Conservation (phyloP, 352 stramenopile genomes). For the Phytophthora fragariaefolia region DNA sequence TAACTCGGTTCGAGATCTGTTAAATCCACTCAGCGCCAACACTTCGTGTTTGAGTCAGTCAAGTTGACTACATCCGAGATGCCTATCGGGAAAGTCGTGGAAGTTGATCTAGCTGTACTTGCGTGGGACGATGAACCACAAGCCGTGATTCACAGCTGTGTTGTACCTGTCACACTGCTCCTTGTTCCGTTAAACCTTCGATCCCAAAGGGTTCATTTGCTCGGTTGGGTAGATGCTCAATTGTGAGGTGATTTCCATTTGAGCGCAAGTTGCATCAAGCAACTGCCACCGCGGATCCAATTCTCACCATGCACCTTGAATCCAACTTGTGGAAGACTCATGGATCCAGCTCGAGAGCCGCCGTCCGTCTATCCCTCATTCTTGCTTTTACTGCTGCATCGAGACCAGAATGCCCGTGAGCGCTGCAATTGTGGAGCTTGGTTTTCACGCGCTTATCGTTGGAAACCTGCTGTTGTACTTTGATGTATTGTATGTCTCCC, state of each 20-base stretch:
- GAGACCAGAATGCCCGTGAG: background rate
- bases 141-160: no score
- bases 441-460: slow-evolving; percentile 2
- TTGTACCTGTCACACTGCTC: no score
- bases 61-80: no score
- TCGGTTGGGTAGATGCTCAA: no score
- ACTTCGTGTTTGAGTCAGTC: background rate
- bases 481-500: slow-evolving; percentile 5
- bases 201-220: no score
- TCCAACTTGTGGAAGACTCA: background rate
- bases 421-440: background rate
- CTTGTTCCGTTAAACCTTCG: no score
- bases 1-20: background rate
- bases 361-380: slow-evolving; percentile 1
- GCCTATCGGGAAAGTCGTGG: no score
- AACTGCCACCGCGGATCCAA: background rate
- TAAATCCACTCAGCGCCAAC: no score
- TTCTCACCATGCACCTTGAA: slow-evolving; percentile 1
- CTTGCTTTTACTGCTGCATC: background rate
- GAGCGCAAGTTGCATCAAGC: background rate
- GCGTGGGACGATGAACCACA: no score
- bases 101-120: no score
- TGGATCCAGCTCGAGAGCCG: background rate
- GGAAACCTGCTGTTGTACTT: slow-evolving; percentile 17
- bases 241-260: no score